These are phyloP conservation scores for Edaphochlamys debaryana DNA, from an alignment of 139 green algal species.

Conservation along the genomic window DNA sequence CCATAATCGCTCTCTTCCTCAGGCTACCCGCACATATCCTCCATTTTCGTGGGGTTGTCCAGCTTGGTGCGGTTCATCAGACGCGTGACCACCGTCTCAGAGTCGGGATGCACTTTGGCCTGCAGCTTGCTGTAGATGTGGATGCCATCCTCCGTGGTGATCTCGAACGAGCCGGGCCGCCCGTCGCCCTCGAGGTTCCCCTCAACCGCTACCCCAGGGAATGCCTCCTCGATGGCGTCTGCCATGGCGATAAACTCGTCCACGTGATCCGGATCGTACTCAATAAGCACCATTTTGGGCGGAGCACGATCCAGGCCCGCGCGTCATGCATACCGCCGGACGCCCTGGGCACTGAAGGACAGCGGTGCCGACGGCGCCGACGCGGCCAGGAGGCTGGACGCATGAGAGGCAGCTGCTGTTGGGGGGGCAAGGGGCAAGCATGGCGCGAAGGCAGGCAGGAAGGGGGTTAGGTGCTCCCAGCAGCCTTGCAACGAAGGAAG, in stretches of 20 bases:
- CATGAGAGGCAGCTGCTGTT: too few relatives aligned
- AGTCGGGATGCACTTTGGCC: neutral
- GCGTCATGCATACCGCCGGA: conserved; percentile 43
- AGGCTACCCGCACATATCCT: conserved; percentile 38
- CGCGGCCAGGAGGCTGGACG: too few relatives aligned
- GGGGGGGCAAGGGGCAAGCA: too few relatives aligned
- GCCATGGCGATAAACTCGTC: conserved; percentile 60
- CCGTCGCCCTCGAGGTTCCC: conserved; percentile 56
- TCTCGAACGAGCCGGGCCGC: conserved; percentile 58
- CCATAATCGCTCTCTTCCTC: too few relatives aligned
- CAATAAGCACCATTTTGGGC: conserved; percentile 49
- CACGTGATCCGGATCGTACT: conserved; percentile 59
- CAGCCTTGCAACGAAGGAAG: too few relatives aligned
- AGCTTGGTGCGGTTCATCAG: conserved; percentile 28
- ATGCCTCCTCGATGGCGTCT: conserved; percentile 61
- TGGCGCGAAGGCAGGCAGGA: too few relatives aligned
- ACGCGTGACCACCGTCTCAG: conserved; percentile 8
- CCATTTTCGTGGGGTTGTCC: neutral
- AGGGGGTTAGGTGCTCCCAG: too few relatives aligned
- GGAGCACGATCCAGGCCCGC: conserved; percentile 57
- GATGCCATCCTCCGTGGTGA: conserved; percentile 39
- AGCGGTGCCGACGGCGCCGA: neutral
- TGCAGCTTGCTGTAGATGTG: conserved; percentile 56
- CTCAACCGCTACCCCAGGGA: conserved; percentile 57
- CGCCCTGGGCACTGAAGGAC: neutral